These are phyloP conservation scores for Wickerhamomyces pijperi DNA, from an alignment of 805 yeast genomes.

Conservation along the genomic window DNA sequence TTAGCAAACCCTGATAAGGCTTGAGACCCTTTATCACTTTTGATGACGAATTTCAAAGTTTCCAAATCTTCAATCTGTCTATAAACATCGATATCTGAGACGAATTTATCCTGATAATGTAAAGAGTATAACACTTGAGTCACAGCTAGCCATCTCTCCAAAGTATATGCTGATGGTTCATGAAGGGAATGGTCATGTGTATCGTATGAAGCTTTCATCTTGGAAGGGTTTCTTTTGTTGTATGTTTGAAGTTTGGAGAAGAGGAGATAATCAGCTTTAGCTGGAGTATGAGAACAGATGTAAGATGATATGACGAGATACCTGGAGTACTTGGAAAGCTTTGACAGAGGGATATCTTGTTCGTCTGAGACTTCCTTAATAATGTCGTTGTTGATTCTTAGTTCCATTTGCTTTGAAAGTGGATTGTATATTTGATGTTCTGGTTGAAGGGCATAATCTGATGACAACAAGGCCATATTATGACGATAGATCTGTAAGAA, in stretches of 20 bases:
- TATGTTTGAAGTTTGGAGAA: constrained; percentile 55
- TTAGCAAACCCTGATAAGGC: constrained; percentile 50
- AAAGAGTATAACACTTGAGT: constrained; percentile 54
- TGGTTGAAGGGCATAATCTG: constrained; percentile 22
- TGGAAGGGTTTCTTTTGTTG: constrained; percentile 24
- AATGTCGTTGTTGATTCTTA: neutral
- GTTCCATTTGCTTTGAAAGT: neutral
- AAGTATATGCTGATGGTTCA: constrained; percentile 62
- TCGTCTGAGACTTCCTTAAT: no score
- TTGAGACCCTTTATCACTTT: constrained; percentile 33
- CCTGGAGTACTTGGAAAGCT: constrained; percentile 51
- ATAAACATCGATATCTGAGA: constrained; percentile 24
- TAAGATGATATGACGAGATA: constrained; percentile 74
- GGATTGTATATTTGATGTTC: neutral
- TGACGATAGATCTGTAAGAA: constrained; percentile 19
- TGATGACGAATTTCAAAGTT: constrained; percentile 21
- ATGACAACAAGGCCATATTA: constrained; percentile 19
- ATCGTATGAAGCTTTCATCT: constrained; percentile 41
- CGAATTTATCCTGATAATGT: constrained; percentile 22
- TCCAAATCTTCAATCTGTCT: constrained; percentile 24
- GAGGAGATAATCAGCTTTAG: constrained; percentile 53
- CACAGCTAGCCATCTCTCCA: constrained; percentile 75
- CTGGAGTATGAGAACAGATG: constrained; percentile 68
- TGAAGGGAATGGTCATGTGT: neutral
- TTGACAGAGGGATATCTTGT: no score